Evolutionary conservation across 2,329 filamentous ascomycete species (phyloP).

Genomic region (Dactylella cylindrospora): DNA sequence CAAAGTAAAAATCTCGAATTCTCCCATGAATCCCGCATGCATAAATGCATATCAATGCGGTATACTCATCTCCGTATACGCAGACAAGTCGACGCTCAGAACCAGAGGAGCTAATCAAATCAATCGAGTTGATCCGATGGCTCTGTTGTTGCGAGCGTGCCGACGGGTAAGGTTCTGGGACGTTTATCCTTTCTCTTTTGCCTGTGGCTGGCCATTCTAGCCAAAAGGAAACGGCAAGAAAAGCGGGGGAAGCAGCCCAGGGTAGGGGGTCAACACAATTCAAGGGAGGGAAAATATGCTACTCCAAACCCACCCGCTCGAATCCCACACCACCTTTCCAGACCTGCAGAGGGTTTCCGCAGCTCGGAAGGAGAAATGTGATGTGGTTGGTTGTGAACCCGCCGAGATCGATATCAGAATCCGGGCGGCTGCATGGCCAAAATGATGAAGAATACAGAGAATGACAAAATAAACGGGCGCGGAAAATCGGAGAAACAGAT

Average conservation of each 20-base stretch:
- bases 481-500: too few relatives aligned
- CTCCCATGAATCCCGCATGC: too few relatives aligned
- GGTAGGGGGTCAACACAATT: constrained; percentile 29
- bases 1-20: too few relatives aligned
- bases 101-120: background rate
- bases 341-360: background rate
- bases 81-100: too few relatives aligned
- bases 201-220: constrained; percentile 5
- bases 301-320: background rate
- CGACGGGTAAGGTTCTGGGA: constrained; percentile 31
- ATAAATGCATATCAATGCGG: too few relatives aligned
- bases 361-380: background rate
- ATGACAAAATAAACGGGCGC: too few relatives aligned
- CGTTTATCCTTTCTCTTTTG: constrained; percentile 44
- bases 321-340: background rate
- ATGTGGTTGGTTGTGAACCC: too few relatives aligned
- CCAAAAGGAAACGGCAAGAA: constrained; percentile 11
- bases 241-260: constrained; percentile 35
- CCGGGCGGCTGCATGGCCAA: too few relatives aligned
- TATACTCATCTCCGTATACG: too few relatives aligned
- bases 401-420: too few relatives aligned
- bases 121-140: constrained; percentile 18
- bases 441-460: too few relatives aligned
- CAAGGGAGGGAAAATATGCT: background rate
- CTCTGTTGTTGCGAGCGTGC: background rate